These are phyloP conservation scores for Chalciporus piperatus DNA, from an alignment of 768 basidiomycete species.

Conservation along the genomic window DNA sequence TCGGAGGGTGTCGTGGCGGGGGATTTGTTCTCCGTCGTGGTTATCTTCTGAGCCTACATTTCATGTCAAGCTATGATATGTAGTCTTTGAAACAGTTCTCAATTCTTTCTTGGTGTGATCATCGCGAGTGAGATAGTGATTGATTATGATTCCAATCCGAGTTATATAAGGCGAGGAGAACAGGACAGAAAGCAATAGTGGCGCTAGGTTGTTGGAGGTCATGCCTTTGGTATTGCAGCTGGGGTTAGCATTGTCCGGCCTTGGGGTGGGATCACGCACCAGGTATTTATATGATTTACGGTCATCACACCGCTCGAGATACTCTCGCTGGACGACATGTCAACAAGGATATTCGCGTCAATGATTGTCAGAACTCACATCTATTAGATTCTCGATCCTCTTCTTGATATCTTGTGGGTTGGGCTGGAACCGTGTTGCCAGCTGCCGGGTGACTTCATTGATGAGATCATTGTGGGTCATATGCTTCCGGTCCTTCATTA, in stretches of 20 bases:
- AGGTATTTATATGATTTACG: constrained; percentile 87
- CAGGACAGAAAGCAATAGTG: neutral
- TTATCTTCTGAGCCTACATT: constrained; percentile 29
- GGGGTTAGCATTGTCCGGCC: constrained; percentile 2
- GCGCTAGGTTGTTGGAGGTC: too few species aligned
- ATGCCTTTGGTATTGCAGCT: constrained; percentile 18
- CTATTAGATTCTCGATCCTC: constrained; percentile 89
- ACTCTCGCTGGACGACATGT: constrained; percentile 67
- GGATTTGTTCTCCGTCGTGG: neutral
- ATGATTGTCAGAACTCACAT: constrained; percentile 48
- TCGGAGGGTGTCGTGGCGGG: constrained; percentile 18
- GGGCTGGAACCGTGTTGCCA: constrained; percentile 82
- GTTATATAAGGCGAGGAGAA: neutral
- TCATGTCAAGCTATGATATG: constrained; percentile 35
- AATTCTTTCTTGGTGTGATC: neutral
- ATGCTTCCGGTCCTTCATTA: constrained; percentile 94
- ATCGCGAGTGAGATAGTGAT: neutral
- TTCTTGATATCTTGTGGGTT: constrained; percentile 88
- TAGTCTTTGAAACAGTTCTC: constrained; percentile 16
- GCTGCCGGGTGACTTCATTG: constrained; percentile 85
- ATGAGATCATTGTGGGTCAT: constrained; percentile 87
- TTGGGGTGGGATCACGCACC: constrained; percentile 27
- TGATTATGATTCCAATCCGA: neutral
- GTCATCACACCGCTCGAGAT: constrained; percentile 86
- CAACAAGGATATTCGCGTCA: neutral